Evolutionary conservation across 345 rosid species (phyloP), one percentile per base, ranked within the genome.

Genomic region (Gossypium longicalyx): DNA sequence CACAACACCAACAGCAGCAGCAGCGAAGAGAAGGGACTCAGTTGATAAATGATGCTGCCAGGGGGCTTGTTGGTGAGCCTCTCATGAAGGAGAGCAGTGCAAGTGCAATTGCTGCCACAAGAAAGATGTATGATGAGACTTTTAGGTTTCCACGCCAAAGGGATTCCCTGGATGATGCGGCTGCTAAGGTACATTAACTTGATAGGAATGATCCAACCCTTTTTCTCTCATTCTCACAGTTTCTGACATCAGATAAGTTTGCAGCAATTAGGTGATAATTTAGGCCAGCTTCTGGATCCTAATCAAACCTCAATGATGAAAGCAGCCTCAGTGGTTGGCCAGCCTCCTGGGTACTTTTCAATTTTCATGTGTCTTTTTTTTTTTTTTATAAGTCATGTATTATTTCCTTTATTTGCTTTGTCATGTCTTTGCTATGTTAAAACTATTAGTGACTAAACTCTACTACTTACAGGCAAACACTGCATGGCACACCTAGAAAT

Each of bases 121-220:
- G 84, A 78, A 83, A 86, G 83, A 70, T 83, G 73, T 82, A 82
- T 7, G 91, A 89, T 76, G 91, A 85, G 45, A 77, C 68, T 57
- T 77, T 81, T 69, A 89, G 86, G 78, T 86, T 82, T 83, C 89
- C 93, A 53, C 78, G 77, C 53, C 87, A 80, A 75, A 80, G 83
- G 75, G 89, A 87, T 78, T 74, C 89, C 63, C 52, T 79, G 63
- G 88, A 80, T 71, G 85, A 82, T 75, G 77, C 80, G 47, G 73
- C 85, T 54, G 64, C 77, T 74, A 89, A 87, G 88, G 93, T 87
- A 67, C 70, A 44, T 70, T 75, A 51, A 25, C 52, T 54, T 74
- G 29, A 34, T 63, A 34, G 22, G 59, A 53, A 44, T 9, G n/a
- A 15, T 52, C 2, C 12, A 63, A 47, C 67, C 75, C 22, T 25